Conservation (phyloP, 179 eudicot species). For the Silene coronaria region DNA sequence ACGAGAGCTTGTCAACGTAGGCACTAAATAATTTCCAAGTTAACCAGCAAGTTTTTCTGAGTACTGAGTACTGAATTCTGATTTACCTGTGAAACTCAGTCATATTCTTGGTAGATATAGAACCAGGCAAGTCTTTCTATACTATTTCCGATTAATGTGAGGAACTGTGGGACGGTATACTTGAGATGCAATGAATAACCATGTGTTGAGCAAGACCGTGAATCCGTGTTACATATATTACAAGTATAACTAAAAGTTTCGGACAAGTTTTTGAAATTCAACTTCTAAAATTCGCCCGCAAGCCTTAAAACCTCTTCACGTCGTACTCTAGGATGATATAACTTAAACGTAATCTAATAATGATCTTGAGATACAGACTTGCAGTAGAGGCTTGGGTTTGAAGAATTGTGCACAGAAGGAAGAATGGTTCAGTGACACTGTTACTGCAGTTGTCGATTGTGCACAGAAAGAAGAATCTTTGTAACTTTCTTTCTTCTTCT, state of each 20-base stretch:
- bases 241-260: no score
- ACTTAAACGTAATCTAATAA: neutral
- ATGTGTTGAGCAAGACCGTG: no score
- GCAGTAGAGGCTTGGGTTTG: conserved; percentile 99
- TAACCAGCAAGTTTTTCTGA: neutral
- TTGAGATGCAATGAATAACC: no score
- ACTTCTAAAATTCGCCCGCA: neutral
- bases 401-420: conserved; percentile 96
- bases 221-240: no score
- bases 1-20: no score
- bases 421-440: conserved; percentile 97
- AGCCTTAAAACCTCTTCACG: no score
- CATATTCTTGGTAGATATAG: conserved; percentile 2
- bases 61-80: neutral
- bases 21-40: no score
- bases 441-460: conserved; percentile 90
- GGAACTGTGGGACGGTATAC: neutral
- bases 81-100: neutral
- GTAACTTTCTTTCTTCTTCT: conserved; percentile 86
- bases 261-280: no score
- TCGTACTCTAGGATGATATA: neutral
- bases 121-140: conserved; percentile 51
- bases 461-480: conserved; percentile 89
- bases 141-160: neutral
- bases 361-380: conserved; percentile 51